Conservation (phyloP, 805 yeast species). For the Starmerella apicola region DNA sequence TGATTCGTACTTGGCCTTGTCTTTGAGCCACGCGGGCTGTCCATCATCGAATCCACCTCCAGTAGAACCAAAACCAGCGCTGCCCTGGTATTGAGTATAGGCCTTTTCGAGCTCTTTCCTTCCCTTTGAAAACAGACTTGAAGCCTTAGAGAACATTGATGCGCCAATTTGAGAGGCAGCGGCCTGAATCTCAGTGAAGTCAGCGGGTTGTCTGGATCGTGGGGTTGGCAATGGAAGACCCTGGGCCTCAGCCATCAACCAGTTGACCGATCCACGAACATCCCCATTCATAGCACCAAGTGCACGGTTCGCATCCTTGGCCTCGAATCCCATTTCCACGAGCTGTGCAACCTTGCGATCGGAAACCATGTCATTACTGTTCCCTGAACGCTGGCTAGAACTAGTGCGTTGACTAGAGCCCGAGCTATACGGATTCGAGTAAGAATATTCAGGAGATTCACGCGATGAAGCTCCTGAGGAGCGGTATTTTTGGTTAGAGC, state of each 20-base stretch:
- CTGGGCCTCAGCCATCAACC: constrained; percentile 51
- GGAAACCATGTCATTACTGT: no score
- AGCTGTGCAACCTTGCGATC: constrained; percentile 46
- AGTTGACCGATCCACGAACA: constrained; percentile 53
- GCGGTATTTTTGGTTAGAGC: no score
- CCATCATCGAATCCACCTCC: no score
- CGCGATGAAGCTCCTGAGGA: no score
- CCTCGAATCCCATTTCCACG: constrained; percentile 67
- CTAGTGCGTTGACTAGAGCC: no score
- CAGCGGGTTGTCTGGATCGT: constrained; percentile 11
- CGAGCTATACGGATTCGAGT: no score
- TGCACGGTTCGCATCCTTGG: constrained; percentile 49
- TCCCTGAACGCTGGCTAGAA: no score
- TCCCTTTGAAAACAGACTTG: constrained; percentile 45
- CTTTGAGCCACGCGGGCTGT: constrained; percentile 66
- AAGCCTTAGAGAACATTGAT: constrained; percentile 48
- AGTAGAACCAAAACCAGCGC: no score
- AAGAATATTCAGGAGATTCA: no score
- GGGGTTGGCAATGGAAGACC: constrained; percentile 26
- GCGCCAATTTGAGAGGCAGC: constrained; percentile 42
- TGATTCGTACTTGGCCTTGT: constrained; percentile 29
- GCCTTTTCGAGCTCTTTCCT: constrained; percentile 50
- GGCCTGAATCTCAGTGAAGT: constrained; percentile 23
- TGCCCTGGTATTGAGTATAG: constrained; percentile 41
- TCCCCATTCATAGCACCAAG: constrained; percentile 42